A percentile compares a stretch with the other conserved stretches of the same genome.
phyloP scores from a whole-genome alignment of 2,329 filamentous ascomycete species.

The Pseudogymnoascus verrucosus region DNA sequence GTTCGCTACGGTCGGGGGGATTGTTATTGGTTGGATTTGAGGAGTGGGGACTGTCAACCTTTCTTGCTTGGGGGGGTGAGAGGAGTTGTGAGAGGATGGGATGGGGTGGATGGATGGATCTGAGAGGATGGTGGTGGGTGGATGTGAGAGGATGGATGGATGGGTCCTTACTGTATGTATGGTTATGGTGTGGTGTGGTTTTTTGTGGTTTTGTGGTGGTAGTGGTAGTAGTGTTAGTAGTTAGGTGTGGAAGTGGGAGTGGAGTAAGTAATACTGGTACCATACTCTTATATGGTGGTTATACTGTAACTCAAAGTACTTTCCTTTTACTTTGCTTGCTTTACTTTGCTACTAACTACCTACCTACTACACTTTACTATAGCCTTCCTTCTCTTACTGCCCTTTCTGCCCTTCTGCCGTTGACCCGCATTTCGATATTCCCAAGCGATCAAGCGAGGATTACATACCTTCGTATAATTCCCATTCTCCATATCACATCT shows the following conservation, averaged over 20 bases:
- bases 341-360: too few relatives aligned
- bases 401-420: background rate
- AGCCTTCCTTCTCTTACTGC: background rate
- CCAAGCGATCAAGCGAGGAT: slow-evolving; percentile 8
- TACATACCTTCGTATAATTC: slow-evolving; percentile 15
- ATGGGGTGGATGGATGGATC: background rate
- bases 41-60: background rate
- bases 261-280: too few relatives aligned
- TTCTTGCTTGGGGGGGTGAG: background rate
- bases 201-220: background rate
- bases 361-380: background rate
- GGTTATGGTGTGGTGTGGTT: background rate
- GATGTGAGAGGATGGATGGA: too few relatives aligned
- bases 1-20: background rate
- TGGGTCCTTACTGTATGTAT: background rate
- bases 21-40: background rate
- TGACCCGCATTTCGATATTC: slow-evolving; percentile 6
- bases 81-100: too few relatives aligned
- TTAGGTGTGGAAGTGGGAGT: background rate
- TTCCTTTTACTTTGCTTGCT: too few relatives aligned
- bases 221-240: background rate
- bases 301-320: background rate
- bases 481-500: slow-evolving; percentile 13
- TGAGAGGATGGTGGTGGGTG: too few relatives aligned
- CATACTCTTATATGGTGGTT: too few relatives aligned